Evolutionary conservation across 2,329 filamentous ascomycete genomes (phyloP).

Genomic region (Eutypa lata): DNA sequence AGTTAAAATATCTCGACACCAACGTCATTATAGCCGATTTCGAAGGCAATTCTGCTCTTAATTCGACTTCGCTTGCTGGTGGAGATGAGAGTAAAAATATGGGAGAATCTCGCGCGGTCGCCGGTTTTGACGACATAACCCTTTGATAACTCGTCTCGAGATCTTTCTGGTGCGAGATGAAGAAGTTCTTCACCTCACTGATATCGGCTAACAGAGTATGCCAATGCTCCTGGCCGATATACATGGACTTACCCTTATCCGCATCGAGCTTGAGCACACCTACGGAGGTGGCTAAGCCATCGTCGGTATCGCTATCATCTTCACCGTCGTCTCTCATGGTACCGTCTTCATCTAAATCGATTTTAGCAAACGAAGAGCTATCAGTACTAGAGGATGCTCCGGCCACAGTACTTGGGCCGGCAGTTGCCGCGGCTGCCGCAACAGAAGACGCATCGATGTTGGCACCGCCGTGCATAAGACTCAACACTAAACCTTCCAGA

Average conservation of each 20-base stretch:
- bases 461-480: conserved; percentile 84
- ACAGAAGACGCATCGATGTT: conserved; percentile 42
- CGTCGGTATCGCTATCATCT: conserved; percentile 68
- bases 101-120: conserved; percentile 60
- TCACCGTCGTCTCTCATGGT: conserved; percentile 48
- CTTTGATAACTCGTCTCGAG: conserved; percentile 77
- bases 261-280: conserved; percentile 79
- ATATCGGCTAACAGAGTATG: conserved; percentile 78
- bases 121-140: conserved; percentile 66
- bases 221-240: conserved; percentile 82
- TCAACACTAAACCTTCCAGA: conserved; percentile 86
- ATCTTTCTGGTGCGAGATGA: conserved; percentile 81
- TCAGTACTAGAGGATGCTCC: conserved; percentile 37
- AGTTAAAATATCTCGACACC: conserved; percentile 88
- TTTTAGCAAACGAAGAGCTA: conserved; percentile 42
- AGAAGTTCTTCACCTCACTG: conserved; percentile 90
- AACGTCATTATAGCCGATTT: conserved; percentile 82
- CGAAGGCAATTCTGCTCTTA: conserved; percentile 75
- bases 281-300: conserved; percentile 66
- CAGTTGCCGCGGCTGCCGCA: conserved; percentile 27
- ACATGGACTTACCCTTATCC: conserved; percentile 75
- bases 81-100: conserved; percentile 76
- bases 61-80: conserved; percentile 69
- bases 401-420: conserved; percentile 21
- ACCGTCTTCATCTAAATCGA: conserved; percentile 56